Conservation (phyloP, 1,139 yeast species). For the Saccharomyces hybrid region DNA sequence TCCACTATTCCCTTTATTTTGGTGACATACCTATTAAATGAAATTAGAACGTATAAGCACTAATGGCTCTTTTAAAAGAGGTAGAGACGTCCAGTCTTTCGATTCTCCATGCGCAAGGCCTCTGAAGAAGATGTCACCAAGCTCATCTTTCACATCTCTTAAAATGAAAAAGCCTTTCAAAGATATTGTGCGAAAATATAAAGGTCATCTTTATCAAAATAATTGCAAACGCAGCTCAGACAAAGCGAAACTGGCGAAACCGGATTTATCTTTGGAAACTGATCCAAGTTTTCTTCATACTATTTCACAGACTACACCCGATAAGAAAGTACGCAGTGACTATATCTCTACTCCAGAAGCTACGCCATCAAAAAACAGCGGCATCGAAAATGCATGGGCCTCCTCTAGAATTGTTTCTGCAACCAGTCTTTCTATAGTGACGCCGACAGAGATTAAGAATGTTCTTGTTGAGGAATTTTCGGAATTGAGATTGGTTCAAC, state of each 20-base stretch:
- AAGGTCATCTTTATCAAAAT: neutral
- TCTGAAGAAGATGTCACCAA: conserved; percentile 7
- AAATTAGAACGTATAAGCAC: neutral
- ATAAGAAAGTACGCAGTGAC: neutral
- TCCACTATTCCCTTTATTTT: neutral
- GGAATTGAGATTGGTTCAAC: conserved; percentile 7
- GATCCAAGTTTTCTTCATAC: neutral
- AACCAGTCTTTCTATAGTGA: neutral
- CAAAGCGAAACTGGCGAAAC: neutral
- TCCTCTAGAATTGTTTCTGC: neutral
- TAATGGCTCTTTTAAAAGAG: conserved; percentile 21
- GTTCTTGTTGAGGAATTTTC: conserved; percentile 7
- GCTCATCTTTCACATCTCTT: conserved; percentile 4
- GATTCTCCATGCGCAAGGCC: conserved; percentile 9
- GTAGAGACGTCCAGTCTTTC: conserved; percentile 15
- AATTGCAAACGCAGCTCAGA: neutral
- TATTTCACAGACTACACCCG: neutral
- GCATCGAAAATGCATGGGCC: neutral
- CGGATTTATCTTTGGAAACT: neutral
- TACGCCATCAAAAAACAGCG: conserved; percentile 8
- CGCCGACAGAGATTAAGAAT: neutral
- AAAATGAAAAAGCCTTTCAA: conserved; percentile 1
- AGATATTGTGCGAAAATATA: neutral
- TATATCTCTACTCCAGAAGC: conserved; percentile 8
- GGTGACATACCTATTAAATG: neutral